phyloP scores from a whole-genome alignment of 257 asterid species.

The Solanum megistacrolobum region DNA sequence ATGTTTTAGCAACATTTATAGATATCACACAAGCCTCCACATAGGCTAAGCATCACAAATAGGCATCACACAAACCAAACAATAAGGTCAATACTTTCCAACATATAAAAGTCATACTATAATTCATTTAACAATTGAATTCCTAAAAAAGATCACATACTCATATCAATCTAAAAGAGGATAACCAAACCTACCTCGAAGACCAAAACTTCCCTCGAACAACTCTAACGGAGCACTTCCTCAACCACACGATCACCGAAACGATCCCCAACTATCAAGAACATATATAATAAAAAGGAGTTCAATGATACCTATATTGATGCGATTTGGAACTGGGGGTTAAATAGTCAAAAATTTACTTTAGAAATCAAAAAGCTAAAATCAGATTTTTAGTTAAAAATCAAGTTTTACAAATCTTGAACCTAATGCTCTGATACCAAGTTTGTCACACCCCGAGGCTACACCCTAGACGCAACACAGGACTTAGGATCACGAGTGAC shows the following conservation, averaged over 20 bases:
- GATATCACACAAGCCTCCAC: not conserved
- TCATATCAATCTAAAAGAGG: not conserved
- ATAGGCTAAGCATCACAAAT: not conserved
- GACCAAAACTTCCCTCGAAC: not conserved
- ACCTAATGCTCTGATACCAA: not conserved
- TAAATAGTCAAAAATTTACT: not conserved
- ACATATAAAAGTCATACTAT: not conserved
- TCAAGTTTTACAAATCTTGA: not conserved
- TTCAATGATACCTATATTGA: not conserved
- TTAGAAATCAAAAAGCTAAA: not conserved
- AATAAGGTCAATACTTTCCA: too few relatives aligned
- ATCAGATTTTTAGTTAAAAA: not conserved
- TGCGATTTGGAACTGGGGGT: not conserved
- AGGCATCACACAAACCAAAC: not conserved
- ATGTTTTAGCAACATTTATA: too few relatives aligned
- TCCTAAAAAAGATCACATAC: not conserved
- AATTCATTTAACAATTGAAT: too few relatives aligned
- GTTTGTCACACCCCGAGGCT: not conserved
- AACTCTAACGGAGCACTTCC: not conserved
- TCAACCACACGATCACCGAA: not conserved
- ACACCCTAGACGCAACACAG: not conserved
- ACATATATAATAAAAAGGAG: not conserved
- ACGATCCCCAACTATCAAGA: not conserved
- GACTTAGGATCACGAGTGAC: not conserved
- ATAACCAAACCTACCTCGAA: not conserved